Percentiles rank a stretch among this genome's conserved stretches.
Conservation (phyloP, 306 rosid species). For the Glycine tomentella region DNA sequence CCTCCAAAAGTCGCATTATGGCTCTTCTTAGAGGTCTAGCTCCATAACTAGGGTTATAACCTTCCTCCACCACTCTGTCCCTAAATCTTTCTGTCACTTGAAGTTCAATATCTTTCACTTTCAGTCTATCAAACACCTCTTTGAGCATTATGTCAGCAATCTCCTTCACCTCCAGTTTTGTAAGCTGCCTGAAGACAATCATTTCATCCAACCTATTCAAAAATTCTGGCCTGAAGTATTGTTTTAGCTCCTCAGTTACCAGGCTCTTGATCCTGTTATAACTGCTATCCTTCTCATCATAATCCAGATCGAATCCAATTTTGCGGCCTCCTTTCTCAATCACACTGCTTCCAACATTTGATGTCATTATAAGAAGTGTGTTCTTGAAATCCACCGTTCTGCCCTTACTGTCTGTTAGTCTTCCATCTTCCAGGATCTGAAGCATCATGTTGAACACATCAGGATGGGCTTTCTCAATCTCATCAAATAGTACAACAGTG, state of each 20-base stretch:
- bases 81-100: conserved; percentile 94
- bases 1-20: conserved; percentile 96
- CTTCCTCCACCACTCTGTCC: conserved; percentile 95
- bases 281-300: conserved; percentile 94
- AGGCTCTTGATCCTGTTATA: conserved; percentile 91
- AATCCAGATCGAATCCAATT: conserved; percentile 90
- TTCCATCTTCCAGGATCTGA: conserved; percentile 95
- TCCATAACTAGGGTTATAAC: conserved; percentile 94
- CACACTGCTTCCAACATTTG: conserved; percentile 97
- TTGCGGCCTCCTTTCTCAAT: conserved; percentile 95
- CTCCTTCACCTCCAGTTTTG: conserved; percentile 95
- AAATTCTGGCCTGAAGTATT: conserved; percentile 93
- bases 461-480: conserved; percentile 98
- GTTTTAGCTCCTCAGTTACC: conserved; percentile 95
- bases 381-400: conserved; percentile 97
- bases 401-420: conserved; percentile 94
- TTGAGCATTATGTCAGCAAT: conserved; percentile 94
- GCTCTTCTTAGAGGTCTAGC: conserved; percentile 99
- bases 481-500: conserved; percentile 94
- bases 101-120: conserved; percentile 81
- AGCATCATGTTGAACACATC: conserved; percentile 99
- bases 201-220: conserved; percentile 93
- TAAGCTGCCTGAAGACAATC: conserved; percentile 96
- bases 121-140: conserved; percentile 87
- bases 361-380: conserved; percentile 94